These are phyloP conservation scores for Casuarina cunninghamiana DNA, from an alignment of 306 rosid species.

Conservation along the genomic window DNA sequence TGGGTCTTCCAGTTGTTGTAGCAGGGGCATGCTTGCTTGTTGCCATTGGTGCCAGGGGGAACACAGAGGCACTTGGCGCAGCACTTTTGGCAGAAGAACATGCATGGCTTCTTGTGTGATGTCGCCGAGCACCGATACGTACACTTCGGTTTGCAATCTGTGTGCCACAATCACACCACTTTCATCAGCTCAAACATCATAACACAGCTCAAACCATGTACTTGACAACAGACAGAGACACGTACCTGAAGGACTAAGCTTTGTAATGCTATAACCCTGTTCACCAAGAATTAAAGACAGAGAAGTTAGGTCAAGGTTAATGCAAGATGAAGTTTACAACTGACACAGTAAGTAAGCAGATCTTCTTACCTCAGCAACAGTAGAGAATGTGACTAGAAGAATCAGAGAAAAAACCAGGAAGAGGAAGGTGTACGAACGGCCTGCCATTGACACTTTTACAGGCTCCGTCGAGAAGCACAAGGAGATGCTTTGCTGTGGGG, in stretches of 20 bases:
- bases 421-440: conserved; percentile 39
- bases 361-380: conserved; percentile 52
- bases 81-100: conserved; percentile 89
- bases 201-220: background rate
- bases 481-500: background rate
- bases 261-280: conserved; percentile 49
- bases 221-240: background rate
- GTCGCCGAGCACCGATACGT: conserved; percentile 77
- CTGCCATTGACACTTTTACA: conserved; percentile 26
- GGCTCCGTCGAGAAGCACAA: background rate
- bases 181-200: background rate
- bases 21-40: conserved; percentile 82
- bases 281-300: background rate
- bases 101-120: conserved; percentile 92
- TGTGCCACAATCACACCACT: background rate
- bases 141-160: conserved; percentile 73
- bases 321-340: background rate
- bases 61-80: conserved; percentile 80
- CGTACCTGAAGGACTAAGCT: conserved; percentile 63
- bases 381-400: conserved; percentile 56
- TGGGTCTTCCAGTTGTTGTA: conserved; percentile 94
- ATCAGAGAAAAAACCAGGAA: conserved; percentile 53
- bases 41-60: conserved; percentile 79
- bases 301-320: background rate
- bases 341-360: background rate